phyloP scores from a whole-genome alignment of 305 asterid species.

The Solanum hybrid region DNA sequence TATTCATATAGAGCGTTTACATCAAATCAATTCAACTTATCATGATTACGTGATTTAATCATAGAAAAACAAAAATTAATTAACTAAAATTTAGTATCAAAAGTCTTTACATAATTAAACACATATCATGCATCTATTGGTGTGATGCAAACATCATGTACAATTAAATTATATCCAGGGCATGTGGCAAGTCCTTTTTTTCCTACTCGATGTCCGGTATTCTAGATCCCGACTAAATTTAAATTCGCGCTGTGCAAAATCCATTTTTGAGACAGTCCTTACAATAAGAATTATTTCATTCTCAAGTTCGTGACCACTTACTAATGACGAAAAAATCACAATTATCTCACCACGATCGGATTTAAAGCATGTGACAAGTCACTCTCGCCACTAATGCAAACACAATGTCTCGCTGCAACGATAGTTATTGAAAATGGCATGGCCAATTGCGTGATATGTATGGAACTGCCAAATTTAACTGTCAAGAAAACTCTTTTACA shows the following conservation, averaged over 20 bases:
- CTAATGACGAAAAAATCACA: not conserved
- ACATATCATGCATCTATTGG: not conserved
- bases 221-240: not conserved
- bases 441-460: not conserved
- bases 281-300: not conserved
- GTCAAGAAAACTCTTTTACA: not conserved
- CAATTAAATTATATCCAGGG: not conserved
- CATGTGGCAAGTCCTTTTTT: not conserved
- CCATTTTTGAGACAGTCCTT: not conserved
- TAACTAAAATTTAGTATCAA: not conserved
- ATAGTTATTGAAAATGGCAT: not conserved
- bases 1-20: not conserved
- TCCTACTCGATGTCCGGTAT: not conserved
- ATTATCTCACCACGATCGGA: not conserved
- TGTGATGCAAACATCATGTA: not conserved
- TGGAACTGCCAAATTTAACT: not conserved
- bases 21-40: not conserved
- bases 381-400: not conserved
- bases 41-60: not conserved
- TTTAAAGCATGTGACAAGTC: not conserved
- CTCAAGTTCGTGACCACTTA: not conserved
- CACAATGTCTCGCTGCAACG: not conserved
- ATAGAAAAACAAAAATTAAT: not conserved
- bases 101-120: not conserved
- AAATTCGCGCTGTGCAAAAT: fast-evolving